phyloP scores from a whole-genome alignment of 176 grass and related monocot genomes.

The Cenchrus americanus region DNA sequence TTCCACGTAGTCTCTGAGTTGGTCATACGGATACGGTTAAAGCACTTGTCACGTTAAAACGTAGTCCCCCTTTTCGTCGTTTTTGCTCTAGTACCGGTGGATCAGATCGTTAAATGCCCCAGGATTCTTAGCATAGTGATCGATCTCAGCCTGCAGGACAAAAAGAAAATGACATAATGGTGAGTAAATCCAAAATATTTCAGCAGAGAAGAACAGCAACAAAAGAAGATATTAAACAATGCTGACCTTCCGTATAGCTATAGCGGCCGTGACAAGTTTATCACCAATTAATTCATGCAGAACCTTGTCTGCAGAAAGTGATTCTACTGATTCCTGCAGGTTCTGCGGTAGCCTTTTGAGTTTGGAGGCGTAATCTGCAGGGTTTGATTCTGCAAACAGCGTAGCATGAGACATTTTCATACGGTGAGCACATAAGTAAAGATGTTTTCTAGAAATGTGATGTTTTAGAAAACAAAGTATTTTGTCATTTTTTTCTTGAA shows the following conservation, averaged over 20 bases:
- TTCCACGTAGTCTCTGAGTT: background rate
- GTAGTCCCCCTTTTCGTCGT: background rate
- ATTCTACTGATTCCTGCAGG: constrained; percentile 73
- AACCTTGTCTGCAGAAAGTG: constrained; percentile 66
- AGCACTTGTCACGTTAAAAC: background rate
- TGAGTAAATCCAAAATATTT: background rate
- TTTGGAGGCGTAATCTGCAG: constrained; percentile 66
- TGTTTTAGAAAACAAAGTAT: background rate
- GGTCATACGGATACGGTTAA: background rate
- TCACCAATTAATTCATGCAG: constrained; percentile 80
- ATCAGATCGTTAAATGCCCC: constrained; percentile 67
- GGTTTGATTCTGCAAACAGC: constrained; percentile 71
- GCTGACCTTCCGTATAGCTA: constrained; percentile 81
- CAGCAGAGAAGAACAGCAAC: background rate
- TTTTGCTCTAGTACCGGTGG: constrained; percentile 66
- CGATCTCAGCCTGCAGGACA: constrained; percentile 68
- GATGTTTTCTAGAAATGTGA: constrained; percentile 11
- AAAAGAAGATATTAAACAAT: background rate
- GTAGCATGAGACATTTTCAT: constrained; percentile 18
- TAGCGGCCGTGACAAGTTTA: constrained; percentile 70
- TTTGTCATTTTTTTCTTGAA: background rate
- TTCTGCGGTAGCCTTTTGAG: constrained; percentile 83
- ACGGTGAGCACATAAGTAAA: background rate
- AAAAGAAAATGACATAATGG: background rate
- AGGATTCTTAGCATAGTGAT: constrained; percentile 75